Conservation (phyloP, 1,284 basidiomycete genomes). For the Leccinum olivaceoglutinosum region DNA sequence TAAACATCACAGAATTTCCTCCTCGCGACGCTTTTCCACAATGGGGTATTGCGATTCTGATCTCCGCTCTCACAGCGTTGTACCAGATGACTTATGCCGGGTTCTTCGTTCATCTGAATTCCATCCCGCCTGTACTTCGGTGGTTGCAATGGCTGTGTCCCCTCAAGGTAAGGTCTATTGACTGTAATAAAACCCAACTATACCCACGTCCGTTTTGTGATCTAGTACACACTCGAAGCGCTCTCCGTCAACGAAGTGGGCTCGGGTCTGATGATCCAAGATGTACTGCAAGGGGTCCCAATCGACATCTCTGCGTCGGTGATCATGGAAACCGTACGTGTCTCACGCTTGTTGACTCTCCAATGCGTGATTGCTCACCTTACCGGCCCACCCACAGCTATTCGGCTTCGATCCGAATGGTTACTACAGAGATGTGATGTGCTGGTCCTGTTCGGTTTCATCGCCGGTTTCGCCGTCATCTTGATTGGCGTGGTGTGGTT, state of each 20-base stretch:
- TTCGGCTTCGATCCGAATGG: conserved; percentile 77
- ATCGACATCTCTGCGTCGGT: conserved; percentile 72
- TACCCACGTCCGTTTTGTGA: conserved; percentile 37
- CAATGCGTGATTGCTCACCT: not conserved
- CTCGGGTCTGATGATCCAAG: conserved; percentile 77
- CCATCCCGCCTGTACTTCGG: conserved; percentile 78
- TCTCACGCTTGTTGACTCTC: not conserved
- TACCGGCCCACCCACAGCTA: conserved; percentile 36
- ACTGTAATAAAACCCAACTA: not conserved
- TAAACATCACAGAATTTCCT: conserved; percentile 70
- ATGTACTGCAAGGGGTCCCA: conserved; percentile 76
- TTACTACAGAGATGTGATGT: conserved; percentile 86
- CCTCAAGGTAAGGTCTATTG: conserved; percentile 36
- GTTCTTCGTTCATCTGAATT: conserved; percentile 77
- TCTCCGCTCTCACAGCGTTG: conserved; percentile 70
- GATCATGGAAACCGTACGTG: conserved; percentile 76
- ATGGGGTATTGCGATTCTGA: conserved; percentile 84
- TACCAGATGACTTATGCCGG: conserved; percentile 85
- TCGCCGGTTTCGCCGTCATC: conserved; percentile 66
- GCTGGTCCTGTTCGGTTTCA: conserved; percentile 78
- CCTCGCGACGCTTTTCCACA: conserved; percentile 72
- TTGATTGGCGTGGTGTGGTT: conserved; percentile 73
- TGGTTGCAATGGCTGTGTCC: conserved; percentile 82
- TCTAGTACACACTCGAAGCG: conserved; percentile 75
- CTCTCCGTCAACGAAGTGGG: conserved; percentile 85